Percentiles rank a stretch among this genome's conserved stretches.
Conservation (phyloP, 2,329 filamentous ascomycete species). For the Aphanoascus verrucosus region DNA sequence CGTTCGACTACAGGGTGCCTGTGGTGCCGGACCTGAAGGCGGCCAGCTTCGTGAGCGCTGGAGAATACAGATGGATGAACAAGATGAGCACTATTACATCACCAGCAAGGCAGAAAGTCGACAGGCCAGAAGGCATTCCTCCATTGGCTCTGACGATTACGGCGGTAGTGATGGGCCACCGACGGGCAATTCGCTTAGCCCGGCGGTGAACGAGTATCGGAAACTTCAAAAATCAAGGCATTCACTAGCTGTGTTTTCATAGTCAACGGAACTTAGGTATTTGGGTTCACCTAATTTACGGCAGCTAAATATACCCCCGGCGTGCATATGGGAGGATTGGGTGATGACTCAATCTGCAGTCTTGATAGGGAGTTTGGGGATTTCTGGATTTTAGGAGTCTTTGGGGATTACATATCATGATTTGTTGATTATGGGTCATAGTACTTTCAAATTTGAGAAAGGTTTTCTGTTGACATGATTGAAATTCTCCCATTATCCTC, state of each 20-base stretch:
- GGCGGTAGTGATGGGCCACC: slow-evolving; percentile 8
- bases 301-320: too few relatives aligned
- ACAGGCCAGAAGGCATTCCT: neutral
- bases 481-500: too few relatives aligned
- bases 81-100: slow-evolving; percentile 45
- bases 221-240: slow-evolving; percentile 23
- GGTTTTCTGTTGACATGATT: too few relatives aligned
- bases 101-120: slow-evolving; percentile 22
- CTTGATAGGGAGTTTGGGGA: too few relatives aligned
- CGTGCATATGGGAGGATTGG: too few relatives aligned
- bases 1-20: slow-evolving; percentile 43
- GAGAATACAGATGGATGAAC: slow-evolving; percentile 38
- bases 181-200: slow-evolving; percentile 18
- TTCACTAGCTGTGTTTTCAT: slow-evolving; percentile 15
- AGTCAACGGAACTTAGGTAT: neutral
- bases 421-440: too few relatives aligned
- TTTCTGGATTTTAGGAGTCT: too few relatives aligned
- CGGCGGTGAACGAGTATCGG: slow-evolving; percentile 28
- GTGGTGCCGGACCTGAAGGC: slow-evolving; percentile 46
- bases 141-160: neutral
- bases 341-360: too few relatives aligned
- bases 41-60: slow-evolving; percentile 40
- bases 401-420: too few relatives aligned
- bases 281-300: neutral
- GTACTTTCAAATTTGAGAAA: too few relatives aligned